Evolutionary conservation across 768 basidiomycete species (phyloP).

Genomic region (Porphyrellus cyaneotinctus): DNA sequence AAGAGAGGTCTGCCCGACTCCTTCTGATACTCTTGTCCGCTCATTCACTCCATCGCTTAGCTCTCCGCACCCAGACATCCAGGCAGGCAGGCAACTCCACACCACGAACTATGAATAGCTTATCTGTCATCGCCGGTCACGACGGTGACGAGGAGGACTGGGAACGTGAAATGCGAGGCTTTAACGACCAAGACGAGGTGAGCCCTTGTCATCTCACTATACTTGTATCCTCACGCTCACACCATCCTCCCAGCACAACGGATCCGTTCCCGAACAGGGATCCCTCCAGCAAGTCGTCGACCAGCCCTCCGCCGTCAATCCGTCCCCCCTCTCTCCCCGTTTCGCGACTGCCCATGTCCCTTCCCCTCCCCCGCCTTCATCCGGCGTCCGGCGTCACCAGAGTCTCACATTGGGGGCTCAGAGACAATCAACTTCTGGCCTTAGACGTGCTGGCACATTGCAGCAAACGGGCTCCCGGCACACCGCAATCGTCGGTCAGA

Average conservation of each 20-base stretch:
- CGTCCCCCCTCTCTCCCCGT: conserved; percentile 63
- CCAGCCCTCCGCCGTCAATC: conserved; percentile 34
- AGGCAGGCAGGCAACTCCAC: conserved; percentile 58
- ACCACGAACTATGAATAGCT: conserved; percentile 74
- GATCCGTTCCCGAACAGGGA: conserved; percentile 19
- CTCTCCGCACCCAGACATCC: conserved; percentile 47
- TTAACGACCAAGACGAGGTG: conserved; percentile 67
- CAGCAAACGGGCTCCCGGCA: conserved; percentile 42
- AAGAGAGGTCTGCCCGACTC: conserved; percentile 54
- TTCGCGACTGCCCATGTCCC: conserved; percentile 50
- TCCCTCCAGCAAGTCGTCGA: conserved; percentile 52
- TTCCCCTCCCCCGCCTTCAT: conserved; percentile 67
- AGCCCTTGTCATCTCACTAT: conserved; percentile 14
- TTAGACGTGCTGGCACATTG: conserved; percentile 76
- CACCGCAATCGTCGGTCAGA: conserved; percentile 27
- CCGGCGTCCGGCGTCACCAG: conserved; percentile 74
- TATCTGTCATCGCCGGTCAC: conserved; percentile 80
- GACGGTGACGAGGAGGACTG: conserved; percentile 89
- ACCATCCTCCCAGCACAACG: conserved; percentile 18
- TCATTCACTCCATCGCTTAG: conserved; percentile 30
- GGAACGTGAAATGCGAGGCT: conserved; percentile 62
- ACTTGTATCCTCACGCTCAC: neutral
- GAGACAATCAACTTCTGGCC: conserved; percentile 47
- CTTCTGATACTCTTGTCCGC: neutral
- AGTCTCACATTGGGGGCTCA: conserved; percentile 71